A percentile compares a stretch with the other conserved stretches of the same genome.
phyloP scores from a whole-genome alignment of 805 yeast genomes.

The Kuraishia borneana region DNA sequence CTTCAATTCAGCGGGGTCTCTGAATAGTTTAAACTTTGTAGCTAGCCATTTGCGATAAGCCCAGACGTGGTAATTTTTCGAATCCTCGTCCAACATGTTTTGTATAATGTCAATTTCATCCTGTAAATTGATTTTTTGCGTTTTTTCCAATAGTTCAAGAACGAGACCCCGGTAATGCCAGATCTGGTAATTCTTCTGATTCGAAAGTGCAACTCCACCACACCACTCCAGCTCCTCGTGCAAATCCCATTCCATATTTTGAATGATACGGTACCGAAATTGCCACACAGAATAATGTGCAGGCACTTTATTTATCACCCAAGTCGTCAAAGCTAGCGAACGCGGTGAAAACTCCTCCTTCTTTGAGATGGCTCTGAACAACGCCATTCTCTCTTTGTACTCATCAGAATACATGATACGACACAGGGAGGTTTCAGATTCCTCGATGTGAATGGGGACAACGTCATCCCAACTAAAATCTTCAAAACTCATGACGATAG shows the following conservation, averaged over 20 bases:
- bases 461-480: conserved; percentile 4
- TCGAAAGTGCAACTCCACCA: conserved; percentile 58
- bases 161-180: conserved; percentile 86
- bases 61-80: conserved; percentile 96
- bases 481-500: too few species aligned
- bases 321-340: conserved; percentile 55
- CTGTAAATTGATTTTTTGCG: conserved; percentile 22
- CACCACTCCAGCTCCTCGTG: conserved; percentile 67
- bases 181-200: conserved; percentile 91
- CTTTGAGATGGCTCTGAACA: conserved; percentile 47
- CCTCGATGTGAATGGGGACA: conserved; percentile 1
- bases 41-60: conserved; percentile 82
- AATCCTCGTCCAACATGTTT: conserved; percentile 63
- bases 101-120: conserved; percentile 59
- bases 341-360: conserved; percentile 56
- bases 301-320: conserved; percentile 58
- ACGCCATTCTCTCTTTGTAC: conserved; percentile 50
- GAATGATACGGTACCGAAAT: conserved; percentile 45
- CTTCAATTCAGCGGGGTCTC: conserved; percentile 32
- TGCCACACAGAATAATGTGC: conserved; percentile 93
- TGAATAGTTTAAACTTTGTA: conserved; percentile 36
- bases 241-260: conserved; percentile 22
- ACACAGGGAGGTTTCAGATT: conserved; percentile 26
- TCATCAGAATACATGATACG: conserved; percentile 65
- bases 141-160: conserved; percentile 20